Conservation (phyloP, 371 early-diverging fungal species). For the Rhizopus sp. region DNA sequence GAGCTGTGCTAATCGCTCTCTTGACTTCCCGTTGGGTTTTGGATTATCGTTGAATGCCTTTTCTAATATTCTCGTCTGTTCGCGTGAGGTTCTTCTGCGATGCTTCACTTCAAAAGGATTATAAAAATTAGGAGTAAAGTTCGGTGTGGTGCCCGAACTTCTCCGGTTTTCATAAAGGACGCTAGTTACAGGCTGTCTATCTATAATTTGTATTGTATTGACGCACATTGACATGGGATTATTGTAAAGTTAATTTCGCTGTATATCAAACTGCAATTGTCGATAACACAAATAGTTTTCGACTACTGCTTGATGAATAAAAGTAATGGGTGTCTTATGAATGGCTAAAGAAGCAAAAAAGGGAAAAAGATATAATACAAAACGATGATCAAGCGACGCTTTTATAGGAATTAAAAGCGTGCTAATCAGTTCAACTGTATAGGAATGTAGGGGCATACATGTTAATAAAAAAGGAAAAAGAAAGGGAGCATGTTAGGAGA, state of each 20-base stretch:
- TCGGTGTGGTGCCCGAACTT: constrained; percentile 10
- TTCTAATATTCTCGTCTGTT: constrained; percentile 70
- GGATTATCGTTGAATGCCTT: constrained; percentile 66
- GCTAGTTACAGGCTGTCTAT: background rate
- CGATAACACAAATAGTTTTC: no score
- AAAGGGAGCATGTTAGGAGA: background rate
- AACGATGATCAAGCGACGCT: background rate
- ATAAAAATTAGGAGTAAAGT: constrained; percentile 67
- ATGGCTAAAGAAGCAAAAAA: background rate
- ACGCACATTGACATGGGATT: background rate
- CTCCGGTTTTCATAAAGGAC: background rate
- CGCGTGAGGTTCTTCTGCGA: constrained; percentile 68
- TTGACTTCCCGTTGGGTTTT: constrained; percentile 67
- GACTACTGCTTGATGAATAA: no score
- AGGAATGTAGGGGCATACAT: background rate
- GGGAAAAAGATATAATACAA: background rate
- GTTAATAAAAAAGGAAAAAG: background rate
- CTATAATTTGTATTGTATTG: background rate
- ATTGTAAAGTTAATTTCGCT: background rate
- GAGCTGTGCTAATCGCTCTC: constrained; percentile 64
- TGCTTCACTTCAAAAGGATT: constrained; percentile 78
- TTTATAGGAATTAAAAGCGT: background rate
- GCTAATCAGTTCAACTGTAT: background rate
- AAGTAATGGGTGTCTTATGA: background rate
- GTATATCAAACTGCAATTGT: background rate